These are phyloP conservation scores for Oryza nivara DNA, from an alignment of 176 grass and related monocot genomes.

Conservation along the genomic window DNA sequence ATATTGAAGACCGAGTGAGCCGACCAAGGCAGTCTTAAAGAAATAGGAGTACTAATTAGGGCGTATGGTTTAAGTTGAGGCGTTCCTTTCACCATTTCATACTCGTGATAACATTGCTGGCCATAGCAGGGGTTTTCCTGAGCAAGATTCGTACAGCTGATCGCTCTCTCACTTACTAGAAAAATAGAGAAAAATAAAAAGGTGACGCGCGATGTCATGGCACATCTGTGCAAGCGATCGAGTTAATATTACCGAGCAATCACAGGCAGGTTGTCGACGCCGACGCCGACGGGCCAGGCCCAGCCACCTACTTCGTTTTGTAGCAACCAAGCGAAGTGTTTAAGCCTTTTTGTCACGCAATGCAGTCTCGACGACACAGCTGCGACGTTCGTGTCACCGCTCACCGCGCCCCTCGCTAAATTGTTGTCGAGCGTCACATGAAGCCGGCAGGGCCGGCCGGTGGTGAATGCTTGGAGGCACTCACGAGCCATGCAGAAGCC, in stretches of 20 bases:
- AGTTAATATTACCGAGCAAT: background rate
- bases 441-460: background rate
- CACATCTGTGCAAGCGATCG: background rate
- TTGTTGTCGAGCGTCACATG: background rate
- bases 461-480: background rate
- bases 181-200: background rate
- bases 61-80: background rate
- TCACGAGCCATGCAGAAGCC: background rate
- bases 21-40: background rate
- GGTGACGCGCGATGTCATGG: background rate
- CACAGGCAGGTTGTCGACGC: background rate
- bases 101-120: background rate
- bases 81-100: background rate
- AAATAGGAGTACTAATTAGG: background rate
- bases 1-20: background rate
- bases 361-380: background rate
- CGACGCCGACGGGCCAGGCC: background rate
- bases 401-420: background rate
- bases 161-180: background rate
- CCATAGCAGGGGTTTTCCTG: too few species aligned
- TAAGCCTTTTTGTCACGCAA: background rate
- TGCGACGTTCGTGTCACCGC: constrained; percentile 18
- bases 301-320: constrained; percentile 16
- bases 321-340: background rate
- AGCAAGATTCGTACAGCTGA: background rate